Base-by-base conservation (phyloP, 768 basidiomycete species). In the Antrodiella citrinella region DNA sequence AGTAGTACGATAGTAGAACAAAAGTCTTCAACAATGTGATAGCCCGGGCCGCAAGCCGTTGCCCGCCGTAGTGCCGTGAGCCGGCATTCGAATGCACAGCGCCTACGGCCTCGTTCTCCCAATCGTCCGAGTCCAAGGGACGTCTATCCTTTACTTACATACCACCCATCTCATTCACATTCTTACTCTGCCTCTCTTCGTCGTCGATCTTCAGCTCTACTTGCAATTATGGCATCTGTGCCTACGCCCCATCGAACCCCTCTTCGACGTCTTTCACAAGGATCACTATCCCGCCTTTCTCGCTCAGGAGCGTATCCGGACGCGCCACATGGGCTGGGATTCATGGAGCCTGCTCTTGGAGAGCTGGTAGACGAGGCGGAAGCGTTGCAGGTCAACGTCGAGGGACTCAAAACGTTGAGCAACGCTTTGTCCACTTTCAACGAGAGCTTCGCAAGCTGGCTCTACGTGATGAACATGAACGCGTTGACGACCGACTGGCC, bases 401-500 rank as follows among this genome's bases (percentile, higher is more conserved):
- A 86, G 54, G 77, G 76, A 20, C 74, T 97, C 60, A 77, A 77
- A 53, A 70, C 73, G 21, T 76, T 97, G 54, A 82, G 84, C 64
- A 73, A 83, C 43, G 82, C 88, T 18, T 74, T 97, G 47, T 77
- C 79, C 12, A 82, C 80, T 3, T 95, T 95, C 73, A 96, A 96
- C 63, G 93, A 97, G 66, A 81, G 82, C 12, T 95, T 97, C 60
- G 87, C 93, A 12, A 91, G 88, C 62, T 94, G 83, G 78, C 67
- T 95, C 10, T 94, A 93, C 63, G 81, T 84, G 20, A 84, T 94
- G 81, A 86, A 90, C 62, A 95, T 97, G 91, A 92, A 94, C 62
- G 82, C 91, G 2, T 76, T 95, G 50, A 92, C 91, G n/a, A 83
- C 83, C 0, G 93, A 96, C 62, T 96, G 91, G 91, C 81, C 80